Evolutionary conservation across 495 filamentous ascomycete species (phyloP).

Genomic region (Penicillium diatomitis): DNA sequence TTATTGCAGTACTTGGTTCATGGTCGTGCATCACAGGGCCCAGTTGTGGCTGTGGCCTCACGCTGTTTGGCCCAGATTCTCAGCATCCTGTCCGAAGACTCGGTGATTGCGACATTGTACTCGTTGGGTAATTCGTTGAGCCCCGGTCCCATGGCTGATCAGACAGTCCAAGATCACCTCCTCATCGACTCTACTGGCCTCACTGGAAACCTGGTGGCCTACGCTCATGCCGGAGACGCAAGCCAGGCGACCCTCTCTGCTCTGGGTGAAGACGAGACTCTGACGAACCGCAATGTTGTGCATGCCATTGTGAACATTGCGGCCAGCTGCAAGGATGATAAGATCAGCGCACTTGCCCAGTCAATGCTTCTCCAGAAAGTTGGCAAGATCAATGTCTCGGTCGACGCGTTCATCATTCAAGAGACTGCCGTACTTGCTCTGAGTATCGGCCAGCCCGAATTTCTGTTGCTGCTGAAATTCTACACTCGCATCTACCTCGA

Average conservation of each 20-base stretch:
- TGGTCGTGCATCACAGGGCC: slow-evolving; percentile 49
- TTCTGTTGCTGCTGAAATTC: slow-evolving; percentile 74
- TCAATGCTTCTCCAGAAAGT: slow-evolving; percentile 94
- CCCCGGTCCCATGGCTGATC: slow-evolving; percentile 42
- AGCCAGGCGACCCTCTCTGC: slow-evolving; percentile 71
- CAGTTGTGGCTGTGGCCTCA: slow-evolving; percentile 64
- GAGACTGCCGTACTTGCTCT: slow-evolving; percentile 72
- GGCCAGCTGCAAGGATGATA: slow-evolving; percentile 68
- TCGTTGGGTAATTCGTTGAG: slow-evolving; percentile 88
- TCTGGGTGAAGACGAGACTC: slow-evolving; percentile 63
- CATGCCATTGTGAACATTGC: slow-evolving; percentile 87
- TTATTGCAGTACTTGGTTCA: slow-evolving; percentile 80
- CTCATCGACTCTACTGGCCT: slow-evolving; percentile 16
- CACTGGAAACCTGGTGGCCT: slow-evolving; percentile 21
- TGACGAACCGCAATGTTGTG: slow-evolving; percentile 70
- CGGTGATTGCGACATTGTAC: slow-evolving; percentile 88
- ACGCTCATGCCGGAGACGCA: slow-evolving; percentile 54
- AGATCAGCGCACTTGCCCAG: slow-evolving; percentile 89
- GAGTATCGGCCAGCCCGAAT: slow-evolving; percentile 64
- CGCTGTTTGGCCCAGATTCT: slow-evolving; percentile 73
- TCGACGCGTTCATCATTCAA: slow-evolving; percentile 75
- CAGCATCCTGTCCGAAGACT: slow-evolving; percentile 76
- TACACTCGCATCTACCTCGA: slow-evolving; percentile 66
- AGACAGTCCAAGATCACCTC: slow-evolving; percentile 19
- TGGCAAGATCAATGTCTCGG: slow-evolving; percentile 61